Evolutionary conservation across 345 rosid genomes (phyloP).

Genomic region (Murraya koenigii): DNA sequence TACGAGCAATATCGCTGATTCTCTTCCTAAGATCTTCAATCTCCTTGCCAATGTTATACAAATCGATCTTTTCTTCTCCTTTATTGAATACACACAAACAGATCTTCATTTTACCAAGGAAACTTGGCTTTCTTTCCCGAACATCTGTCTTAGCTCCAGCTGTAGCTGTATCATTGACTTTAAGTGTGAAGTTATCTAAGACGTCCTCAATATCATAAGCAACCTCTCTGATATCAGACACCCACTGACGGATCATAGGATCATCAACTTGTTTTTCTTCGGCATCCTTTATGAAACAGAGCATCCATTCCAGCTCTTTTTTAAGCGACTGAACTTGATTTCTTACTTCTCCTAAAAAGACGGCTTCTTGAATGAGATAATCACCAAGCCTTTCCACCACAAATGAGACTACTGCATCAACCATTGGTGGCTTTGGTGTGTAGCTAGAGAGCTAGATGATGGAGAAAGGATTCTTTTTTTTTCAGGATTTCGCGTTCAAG

Average conservation of each 20-base stretch:
- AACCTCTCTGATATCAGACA: slow-evolving; percentile 28
- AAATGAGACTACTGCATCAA: slow-evolving; percentile 29
- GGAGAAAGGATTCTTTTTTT: neutral
- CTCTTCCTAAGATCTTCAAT: neutral
- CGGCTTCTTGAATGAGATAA: slow-evolving; percentile 14
- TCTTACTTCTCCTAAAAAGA: slow-evolving; percentile 10
- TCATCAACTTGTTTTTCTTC: slow-evolving; percentile 30
- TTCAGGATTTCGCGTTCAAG: neutral
- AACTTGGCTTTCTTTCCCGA: neutral
- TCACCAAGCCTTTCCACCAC: slow-evolving; percentile 29
- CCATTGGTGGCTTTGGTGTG: neutral
- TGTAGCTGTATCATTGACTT: neutral
- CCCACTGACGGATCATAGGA: slow-evolving; percentile 32
- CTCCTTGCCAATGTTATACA: neutral
- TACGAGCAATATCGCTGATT: neutral
- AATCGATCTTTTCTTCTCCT: neutral
- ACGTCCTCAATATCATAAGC: slow-evolving; percentile 39
- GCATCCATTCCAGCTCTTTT: slow-evolving; percentile 31
- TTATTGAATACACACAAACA: neutral
- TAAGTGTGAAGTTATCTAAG: slow-evolving; percentile 21
- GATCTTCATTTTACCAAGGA: neutral
- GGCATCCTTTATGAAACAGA: slow-evolving; percentile 35
- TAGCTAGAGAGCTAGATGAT: neutral
- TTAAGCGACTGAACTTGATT: slow-evolving; percentile 23
- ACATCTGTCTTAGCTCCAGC: neutral